Base-by-base conservation (phyloP, 495 filamentous ascomycete species). In the Penicillium coffeae region DNA sequence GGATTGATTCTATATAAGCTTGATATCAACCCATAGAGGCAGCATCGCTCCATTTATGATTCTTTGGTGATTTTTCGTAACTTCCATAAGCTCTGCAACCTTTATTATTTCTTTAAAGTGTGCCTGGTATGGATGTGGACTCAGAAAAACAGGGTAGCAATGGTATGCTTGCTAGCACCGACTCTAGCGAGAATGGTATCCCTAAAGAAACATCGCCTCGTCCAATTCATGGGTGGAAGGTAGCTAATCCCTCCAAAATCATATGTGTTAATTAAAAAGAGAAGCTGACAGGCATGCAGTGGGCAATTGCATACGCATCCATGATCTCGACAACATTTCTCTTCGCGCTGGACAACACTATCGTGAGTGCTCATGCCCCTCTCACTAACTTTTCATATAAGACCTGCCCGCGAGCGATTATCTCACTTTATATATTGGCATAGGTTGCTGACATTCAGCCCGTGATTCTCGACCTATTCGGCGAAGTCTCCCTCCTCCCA, bases 181-280 rank as follows among this genome's bases (percentile, higher is more conserved):
- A 41, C 38, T 40, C 38, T 20, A 40, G 38, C 38, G 20, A 25
- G 20, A 41, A 41, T 9, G 38, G 3, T 10, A 13, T 25, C 20
- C 38, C 38, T 21, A 25, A 25, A 20, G 38, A 41, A 0, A 41
- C 38, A 41, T 41, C 38, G 20, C 38, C 38, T 21, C 38, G 38
- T 25, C 38, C 38, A 21, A 41, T 41, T 41, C 38, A 41, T 41
- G 38, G 38, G 14, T 41, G 38, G 38, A 41, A 41, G 38, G 38
- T 41, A 41, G 7, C 10, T n/a, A 2, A 21, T 41, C 8, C 10
- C 18, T 21, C 15, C 15, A n/a, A 21, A 1, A 21, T 10, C 15
- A 21, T 19, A 8, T 41, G 10, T 20, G 38, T 3, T 21, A n/a
- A 38, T 19, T 38, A 3, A 38, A 16, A 14, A 19, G 1, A 14